A percentile compares a stretch with the other conserved stretches of the same genome.
Conservation (phyloP, 176 grass and related monocot genomes). For the Oryza rufipogon region DNA sequence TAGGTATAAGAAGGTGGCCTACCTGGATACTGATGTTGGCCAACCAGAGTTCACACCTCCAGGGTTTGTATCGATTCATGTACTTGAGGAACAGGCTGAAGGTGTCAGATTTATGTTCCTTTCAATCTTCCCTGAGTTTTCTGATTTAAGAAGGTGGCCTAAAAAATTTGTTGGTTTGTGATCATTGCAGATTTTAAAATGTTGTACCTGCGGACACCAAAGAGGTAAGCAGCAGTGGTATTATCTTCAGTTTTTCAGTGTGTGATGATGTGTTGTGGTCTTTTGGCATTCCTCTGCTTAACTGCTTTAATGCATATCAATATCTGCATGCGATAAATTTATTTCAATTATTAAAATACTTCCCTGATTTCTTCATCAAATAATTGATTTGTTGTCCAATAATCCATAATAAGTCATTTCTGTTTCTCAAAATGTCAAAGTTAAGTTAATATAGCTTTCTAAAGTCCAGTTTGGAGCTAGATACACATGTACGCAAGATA, state of each 20-base stretch:
- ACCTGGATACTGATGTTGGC: constrained; percentile 83
- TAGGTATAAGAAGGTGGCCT: constrained; percentile 71
- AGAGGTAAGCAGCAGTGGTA: constrained; percentile 44
- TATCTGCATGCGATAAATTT: background rate
- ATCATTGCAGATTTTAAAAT: constrained; percentile 64
- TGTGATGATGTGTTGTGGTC: background rate
- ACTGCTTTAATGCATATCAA: background rate
- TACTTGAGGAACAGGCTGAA: constrained; percentile 61
- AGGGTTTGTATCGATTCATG: constrained; percentile 75
- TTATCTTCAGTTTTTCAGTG: background rate
- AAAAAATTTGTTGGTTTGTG: constrained; percentile 15
- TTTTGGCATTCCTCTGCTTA: background rate
- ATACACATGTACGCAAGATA: background rate
- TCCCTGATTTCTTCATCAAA: background rate
- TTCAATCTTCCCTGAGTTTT: constrained; percentile 7
- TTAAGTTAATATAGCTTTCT: background rate
- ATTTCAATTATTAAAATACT: background rate
- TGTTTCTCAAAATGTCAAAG: constrained; percentile 7
- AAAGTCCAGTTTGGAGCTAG: background rate
- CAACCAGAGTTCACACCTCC: constrained; percentile 78
- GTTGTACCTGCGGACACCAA: constrained; percentile 61
- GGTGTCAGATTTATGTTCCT: constrained; percentile 28
- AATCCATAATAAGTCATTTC: background rate
- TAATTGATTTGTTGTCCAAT: background rate
- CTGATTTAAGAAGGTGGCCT: background rate